phyloP scores from a whole-genome alignment of 1,284 basidiomycete genomes.

The Golubevia sp. region DNA sequence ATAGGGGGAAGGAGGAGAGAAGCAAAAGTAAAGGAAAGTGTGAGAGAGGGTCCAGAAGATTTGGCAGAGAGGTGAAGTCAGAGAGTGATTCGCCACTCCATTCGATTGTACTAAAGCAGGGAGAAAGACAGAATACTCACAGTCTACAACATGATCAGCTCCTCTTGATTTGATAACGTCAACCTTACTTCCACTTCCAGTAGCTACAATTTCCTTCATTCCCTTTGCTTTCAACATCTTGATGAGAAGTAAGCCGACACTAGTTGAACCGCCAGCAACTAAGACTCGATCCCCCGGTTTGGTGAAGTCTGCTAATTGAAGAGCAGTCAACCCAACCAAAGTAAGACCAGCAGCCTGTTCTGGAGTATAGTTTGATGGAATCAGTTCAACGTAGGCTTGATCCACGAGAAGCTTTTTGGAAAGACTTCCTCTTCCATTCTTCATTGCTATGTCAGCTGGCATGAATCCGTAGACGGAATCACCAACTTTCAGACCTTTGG shows the following conservation, averaged over 20 bases:
- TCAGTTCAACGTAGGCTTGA: background rate
- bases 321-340: conserved; percentile 5
- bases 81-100: too few relatives aligned
- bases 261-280: conserved; percentile 11
- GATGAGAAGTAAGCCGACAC: conserved; percentile 9
- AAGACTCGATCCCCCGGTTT: conserved; percentile 8
- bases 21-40: too few relatives aligned
- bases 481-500: too few relatives aligned
- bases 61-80: too few relatives aligned
- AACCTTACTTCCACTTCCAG: conserved; percentile 8
- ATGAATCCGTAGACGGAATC: conserved; percentile 4
- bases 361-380: conserved; percentile 5
- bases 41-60: too few relatives aligned
- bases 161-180: conserved; percentile 6
- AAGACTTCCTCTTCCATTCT: conserved; percentile 2
- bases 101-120: too few relatives aligned
- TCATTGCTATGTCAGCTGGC: background rate
- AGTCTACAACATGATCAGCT: conserved; percentile 4
- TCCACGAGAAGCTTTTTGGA: conserved; percentile 6
- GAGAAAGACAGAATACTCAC: conserved; percentile 2
- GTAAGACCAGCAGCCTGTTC: conserved; percentile 5
- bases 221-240: conserved; percentile 9
- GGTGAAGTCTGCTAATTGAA: background rate
- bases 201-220: conserved; percentile 5
- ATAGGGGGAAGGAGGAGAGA: too few relatives aligned